A percentile compares a stretch with the other conserved stretches of the same genome.
Conservation (phyloP, 768 basidiomycete species). For the Leccinum rimulosum region DNA sequence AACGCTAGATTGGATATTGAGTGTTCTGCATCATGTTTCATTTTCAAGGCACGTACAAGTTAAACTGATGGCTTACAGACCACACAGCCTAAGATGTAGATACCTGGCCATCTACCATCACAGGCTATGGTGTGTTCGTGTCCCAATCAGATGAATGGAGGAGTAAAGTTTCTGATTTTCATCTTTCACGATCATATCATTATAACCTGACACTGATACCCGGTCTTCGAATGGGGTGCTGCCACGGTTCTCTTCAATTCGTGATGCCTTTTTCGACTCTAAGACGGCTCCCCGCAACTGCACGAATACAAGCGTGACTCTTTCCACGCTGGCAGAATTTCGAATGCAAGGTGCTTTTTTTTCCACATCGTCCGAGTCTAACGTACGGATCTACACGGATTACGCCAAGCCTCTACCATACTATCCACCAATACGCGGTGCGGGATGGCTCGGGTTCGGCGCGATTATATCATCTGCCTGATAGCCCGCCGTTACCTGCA, state of each 20-base stretch:
- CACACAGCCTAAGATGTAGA: neutral
- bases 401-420: neutral
- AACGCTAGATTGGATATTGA: neutral
- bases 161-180: neutral
- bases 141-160: no score
- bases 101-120: no score
- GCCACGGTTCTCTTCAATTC: neutral
- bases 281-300: neutral
- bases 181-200: neutral
- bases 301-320: neutral
- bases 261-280: neutral
- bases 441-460: neutral
- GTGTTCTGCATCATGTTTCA: neutral
- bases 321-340: neutral
- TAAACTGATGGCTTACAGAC: neutral
- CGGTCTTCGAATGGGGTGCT: neutral
- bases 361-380: neutral
- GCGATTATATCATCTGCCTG: neutral
- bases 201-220: neutral
- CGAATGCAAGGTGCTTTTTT: neutral
- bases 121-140: no score
- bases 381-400: constrained; percentile 1
- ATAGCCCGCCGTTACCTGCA: neutral
- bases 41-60: neutral
- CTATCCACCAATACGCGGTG: neutral